Percentiles rank a stretch among this genome's conserved stretches.
Evolutionary conservation across 2,329 filamentous ascomycete genomes (phyloP).

Genomic region (Sarocladium strictum): DNA sequence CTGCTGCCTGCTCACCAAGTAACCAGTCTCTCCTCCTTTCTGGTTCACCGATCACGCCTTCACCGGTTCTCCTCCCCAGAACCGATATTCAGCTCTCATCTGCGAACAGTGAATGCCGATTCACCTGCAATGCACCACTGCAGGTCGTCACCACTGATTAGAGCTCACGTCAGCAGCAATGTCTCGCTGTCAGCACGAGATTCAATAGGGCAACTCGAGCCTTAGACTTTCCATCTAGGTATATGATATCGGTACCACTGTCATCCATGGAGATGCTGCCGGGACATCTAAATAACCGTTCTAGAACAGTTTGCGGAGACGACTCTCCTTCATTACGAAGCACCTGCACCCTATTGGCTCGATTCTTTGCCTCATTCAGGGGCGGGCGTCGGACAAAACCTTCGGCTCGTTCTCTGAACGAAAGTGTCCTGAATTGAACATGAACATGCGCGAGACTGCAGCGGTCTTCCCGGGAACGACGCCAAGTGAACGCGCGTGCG

Average conservation of each 20-base stretch:
- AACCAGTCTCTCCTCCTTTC: neutral
- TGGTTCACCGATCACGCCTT: neutral
- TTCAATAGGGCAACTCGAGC: neutral
- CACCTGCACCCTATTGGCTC: neutral
- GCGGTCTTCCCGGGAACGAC: neutral
- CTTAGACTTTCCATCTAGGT: neutral
- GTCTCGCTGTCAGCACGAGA: neutral
- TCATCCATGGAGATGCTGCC: neutral
- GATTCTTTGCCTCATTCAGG: neutral
- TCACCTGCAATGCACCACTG: neutral
- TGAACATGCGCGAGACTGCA: no score
- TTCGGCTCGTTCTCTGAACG: no score
- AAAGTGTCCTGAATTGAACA: no score
- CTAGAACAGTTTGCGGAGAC: slow-evolving; percentile 1
- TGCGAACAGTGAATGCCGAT: neutral
- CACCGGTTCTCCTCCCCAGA: neutral
- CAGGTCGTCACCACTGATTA: neutral
- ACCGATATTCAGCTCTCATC: neutral
- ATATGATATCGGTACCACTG: neutral
- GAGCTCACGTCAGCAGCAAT: neutral
- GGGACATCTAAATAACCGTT: neutral
- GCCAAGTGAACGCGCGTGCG: neutral
- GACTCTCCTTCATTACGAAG: neutral
- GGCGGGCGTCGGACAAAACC: neutral
- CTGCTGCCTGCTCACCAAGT: neutral